Evolutionary conservation across 345 rosid species (phyloP).

Genomic region (Citrus mangshanensis): DNA sequence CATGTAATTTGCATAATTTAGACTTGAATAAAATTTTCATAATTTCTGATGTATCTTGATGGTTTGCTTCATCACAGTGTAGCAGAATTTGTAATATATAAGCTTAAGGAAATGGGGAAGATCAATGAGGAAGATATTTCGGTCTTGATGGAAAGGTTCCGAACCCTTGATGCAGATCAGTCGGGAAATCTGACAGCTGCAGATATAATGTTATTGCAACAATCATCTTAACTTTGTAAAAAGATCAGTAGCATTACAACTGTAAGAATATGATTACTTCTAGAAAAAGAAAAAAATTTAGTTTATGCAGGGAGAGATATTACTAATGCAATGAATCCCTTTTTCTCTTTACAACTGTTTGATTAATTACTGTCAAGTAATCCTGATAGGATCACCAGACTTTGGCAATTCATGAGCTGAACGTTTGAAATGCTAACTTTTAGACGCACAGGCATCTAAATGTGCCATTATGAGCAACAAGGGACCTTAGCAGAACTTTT

Average conservation of each 20-base stretch:
- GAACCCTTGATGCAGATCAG: slow-evolving; percentile 41
- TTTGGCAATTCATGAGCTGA: neutral
- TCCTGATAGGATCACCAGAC: neutral
- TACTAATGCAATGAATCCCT: neutral
- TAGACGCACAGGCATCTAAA: neutral
- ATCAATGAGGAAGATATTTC: slow-evolving; percentile 38
- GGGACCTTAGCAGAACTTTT: neutral
- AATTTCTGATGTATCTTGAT: neutral
- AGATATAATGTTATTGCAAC: slow-evolving; percentile 20
- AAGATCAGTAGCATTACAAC: neutral
- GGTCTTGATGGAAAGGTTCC: slow-evolving; percentile 38
- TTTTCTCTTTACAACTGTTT: neutral
- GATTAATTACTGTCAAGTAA: neutral
- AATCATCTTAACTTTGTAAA: neutral
- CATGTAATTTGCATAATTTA: neutral
- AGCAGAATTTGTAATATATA: slow-evolving; percentile 44
- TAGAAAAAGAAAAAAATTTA: no score
- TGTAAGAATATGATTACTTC: neutral
- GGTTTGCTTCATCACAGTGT: slow-evolving; percentile 22
- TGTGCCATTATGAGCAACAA: neutral
- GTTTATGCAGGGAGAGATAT: neutral
- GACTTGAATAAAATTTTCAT: no score
- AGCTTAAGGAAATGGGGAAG: slow-evolving; percentile 55
- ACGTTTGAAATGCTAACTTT: neutral
- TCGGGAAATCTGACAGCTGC: slow-evolving; percentile 46